Conservation (phyloP, 2,329 filamentous ascomycete species). For the Lasiodiplodia sp. region DNA sequence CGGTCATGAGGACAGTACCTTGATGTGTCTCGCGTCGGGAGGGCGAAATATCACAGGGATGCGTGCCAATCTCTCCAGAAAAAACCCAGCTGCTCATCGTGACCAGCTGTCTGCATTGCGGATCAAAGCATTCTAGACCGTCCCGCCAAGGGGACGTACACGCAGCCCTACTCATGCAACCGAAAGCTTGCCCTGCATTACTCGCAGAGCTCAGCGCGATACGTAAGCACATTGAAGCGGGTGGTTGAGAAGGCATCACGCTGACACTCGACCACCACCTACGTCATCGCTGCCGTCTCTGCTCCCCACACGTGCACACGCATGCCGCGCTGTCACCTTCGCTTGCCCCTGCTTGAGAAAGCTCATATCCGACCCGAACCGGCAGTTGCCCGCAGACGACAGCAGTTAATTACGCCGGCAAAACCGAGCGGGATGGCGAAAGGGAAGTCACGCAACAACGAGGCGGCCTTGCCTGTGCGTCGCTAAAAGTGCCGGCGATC, state of each 20-base stretch:
- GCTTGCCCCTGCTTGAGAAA: neutral
- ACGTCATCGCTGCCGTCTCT: slow-evolving; percentile 7
- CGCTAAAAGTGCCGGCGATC: too few relatives aligned
- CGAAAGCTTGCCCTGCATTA: neutral
- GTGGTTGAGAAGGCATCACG: neutral
- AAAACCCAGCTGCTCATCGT: slow-evolving; percentile 8
- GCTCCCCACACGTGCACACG: too few relatives aligned
- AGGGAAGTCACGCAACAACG: slow-evolving; percentile 9
- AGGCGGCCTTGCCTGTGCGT: neutral
- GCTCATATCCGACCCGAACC: neutral
- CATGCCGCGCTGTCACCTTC: neutral
- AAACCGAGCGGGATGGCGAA: neutral
- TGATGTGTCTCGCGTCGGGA: neutral
- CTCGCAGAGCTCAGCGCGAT: neutral
- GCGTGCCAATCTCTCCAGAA: neutral
- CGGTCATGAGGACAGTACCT: neutral
- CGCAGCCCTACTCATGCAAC: neutral
- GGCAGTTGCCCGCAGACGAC: neutral
- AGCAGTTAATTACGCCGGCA: neutral
- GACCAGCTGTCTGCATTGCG: neutral
- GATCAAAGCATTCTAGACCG: slow-evolving; percentile 21
- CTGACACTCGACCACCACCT: neutral
- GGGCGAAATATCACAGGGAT: neutral
- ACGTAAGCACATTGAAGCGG: neutral
- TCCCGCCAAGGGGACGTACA: neutral